A percentile compares a stretch with the other conserved stretches of the same genome.
phyloP scores from a whole-genome alignment of 129 eudicot genomes.

The Helianthus tuberosus region DNA sequence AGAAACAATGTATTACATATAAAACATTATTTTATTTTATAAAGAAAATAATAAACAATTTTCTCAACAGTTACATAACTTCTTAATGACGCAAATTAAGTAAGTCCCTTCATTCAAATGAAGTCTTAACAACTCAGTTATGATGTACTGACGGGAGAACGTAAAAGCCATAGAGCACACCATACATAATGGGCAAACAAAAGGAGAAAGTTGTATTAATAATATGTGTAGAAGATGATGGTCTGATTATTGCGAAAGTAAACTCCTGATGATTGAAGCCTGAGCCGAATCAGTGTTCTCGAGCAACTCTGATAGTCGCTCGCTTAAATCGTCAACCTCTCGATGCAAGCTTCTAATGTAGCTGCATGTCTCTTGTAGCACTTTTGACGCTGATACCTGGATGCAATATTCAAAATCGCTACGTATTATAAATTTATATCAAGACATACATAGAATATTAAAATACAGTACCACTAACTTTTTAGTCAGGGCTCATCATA shows the following conservation, averaged over 20 bases:
- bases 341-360: slow-evolving; percentile 41
- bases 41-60: no score
- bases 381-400: slow-evolving; percentile 52
- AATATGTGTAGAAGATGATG: not conserved
- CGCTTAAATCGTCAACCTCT: slow-evolving; percentile 51
- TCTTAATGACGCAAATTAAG: no score
- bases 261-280: slow-evolving; percentile 52
- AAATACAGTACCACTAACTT: no score
- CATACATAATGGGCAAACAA: no score
- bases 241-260: slow-evolving; percentile 33
- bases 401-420: not conserved
- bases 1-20: no score
- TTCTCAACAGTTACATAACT: no score
- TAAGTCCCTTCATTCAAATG: no score
- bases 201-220: not conserved
- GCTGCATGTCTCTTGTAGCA: slow-evolving; percentile 46
- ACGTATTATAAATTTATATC: not conserved
- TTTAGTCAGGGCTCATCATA: no score
- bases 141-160: no score
- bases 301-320: slow-evolving; percentile 43
- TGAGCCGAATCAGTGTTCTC: slow-evolving; percentile 47
- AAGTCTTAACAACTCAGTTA: no score
- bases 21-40: no score
- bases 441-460: not conserved
- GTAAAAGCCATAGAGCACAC: no score